These are phyloP conservation scores for Mucor mucedo DNA, from an alignment of 371 early-diverging fungal species.

Conservation along the genomic window DNA sequence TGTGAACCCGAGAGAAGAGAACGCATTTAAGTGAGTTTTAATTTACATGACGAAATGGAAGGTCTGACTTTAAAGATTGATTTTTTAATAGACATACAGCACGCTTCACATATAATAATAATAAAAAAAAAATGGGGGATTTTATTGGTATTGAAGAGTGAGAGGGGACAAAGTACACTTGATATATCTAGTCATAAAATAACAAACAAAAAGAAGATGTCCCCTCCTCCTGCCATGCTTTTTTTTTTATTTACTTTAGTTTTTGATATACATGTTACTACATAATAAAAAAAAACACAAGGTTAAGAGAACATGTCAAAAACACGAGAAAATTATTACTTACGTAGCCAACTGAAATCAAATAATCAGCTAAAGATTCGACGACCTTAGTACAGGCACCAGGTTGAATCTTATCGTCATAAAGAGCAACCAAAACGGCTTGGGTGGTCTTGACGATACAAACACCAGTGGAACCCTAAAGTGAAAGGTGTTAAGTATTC, in stretches of 20 bases:
- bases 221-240: background rate
- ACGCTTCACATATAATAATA: background rate
- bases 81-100: background rate
- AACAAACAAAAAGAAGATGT: background rate
- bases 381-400: slow-evolving; percentile 82
- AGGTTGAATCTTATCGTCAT: slow-evolving; percentile 70
- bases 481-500: background rate
- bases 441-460: slow-evolving; percentile 83
- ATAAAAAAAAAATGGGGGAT: too few relatives aligned
- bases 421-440: slow-evolving; percentile 78
- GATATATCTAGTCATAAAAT: background rate
- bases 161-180: too few relatives aligned
- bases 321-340: slow-evolving; percentile 26
- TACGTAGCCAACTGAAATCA: slow-evolving; percentile 73
- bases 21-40: background rate
- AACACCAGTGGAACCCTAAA: slow-evolving; percentile 73
- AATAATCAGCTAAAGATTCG: slow-evolving; percentile 84
- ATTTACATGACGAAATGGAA: background rate
- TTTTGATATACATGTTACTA: slow-evolving; percentile 21
- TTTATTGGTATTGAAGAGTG: too few relatives aligned
- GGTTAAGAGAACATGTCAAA: slow-evolving; percentile 3
- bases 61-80: background rate
- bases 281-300: background rate
- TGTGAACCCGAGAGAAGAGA: background rate
- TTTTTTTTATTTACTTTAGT: background rate